These are phyloP conservation scores for Epichloe festucae DNA, from an alignment of 2,329 filamentous ascomycete species.

Conservation along the genomic window DNA sequence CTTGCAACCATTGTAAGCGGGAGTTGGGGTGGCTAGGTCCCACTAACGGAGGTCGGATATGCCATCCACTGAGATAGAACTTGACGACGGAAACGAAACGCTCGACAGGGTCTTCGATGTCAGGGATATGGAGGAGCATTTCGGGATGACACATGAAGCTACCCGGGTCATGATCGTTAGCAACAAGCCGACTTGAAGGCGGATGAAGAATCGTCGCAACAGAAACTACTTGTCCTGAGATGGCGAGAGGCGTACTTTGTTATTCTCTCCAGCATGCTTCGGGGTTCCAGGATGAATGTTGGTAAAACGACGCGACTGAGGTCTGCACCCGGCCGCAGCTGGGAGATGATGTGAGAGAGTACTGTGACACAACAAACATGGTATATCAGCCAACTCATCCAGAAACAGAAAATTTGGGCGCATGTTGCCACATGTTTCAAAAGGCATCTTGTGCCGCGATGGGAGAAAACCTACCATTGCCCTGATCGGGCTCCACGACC, in stretches of 20 bases:
- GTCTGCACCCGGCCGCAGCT: constrained; percentile 89
- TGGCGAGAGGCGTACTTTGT: constrained; percentile 60
- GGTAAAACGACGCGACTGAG: constrained; percentile 87
- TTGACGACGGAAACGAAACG: constrained; percentile 93
- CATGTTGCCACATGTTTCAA: neutral
- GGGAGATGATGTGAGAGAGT: constrained; percentile 91
- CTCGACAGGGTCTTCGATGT: constrained; percentile 76
- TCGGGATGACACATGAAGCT: constrained; percentile 99
- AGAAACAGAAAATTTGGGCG: neutral
- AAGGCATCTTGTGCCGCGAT: neutral
- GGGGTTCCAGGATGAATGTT: constrained; percentile 94
- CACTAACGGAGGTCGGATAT: constrained; percentile 88
- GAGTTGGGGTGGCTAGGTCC: neutral
- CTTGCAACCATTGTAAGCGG: neutral
- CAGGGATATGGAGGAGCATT: constrained; percentile 76
- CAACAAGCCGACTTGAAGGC: neutral
- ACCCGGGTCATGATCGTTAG: constrained; percentile 6
- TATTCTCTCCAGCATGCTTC: constrained; percentile 96
- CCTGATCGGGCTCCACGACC: constrained; percentile 81
- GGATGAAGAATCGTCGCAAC: neutral
- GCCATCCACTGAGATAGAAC: constrained; percentile 97
- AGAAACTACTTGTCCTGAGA: neutral
- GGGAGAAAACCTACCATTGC: constrained; percentile 56
- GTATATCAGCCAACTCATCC: neutral
- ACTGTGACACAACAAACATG: constrained; percentile 37